Evolutionary conservation across 257 asterid genomes (phyloP), one percentile per base, ranked within the genome.

Genomic region (Leonotis leonurus): DNA sequence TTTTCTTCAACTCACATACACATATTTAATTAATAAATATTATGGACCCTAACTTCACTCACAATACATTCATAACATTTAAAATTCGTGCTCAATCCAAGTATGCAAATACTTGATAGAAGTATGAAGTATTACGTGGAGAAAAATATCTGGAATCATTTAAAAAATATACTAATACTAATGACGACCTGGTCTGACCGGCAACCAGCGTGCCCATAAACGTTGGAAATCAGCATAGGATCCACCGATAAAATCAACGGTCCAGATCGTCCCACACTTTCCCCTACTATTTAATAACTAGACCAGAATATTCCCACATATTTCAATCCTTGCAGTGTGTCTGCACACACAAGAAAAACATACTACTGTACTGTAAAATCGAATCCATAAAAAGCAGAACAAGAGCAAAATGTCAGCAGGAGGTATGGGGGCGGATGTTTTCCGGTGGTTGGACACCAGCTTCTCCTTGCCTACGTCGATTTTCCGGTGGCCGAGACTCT

Each of bases 401-500:
- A n/a, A 4, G 20, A 11, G 57, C 21, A 44, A 41, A 40, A 78
- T 78, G 80, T 43, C 83, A 8, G 49, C 83, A 8, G 49, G 73
- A 2, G 68, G 78, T 81, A 41, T 70, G 59, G 27, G 65, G 65
- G 49, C 72, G 67, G 33, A 75, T 22, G 37, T 61, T 24, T 75
- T 61, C 62, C 75, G 73, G 79, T 75, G 78, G 77, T 13, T 79
- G 30, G 77, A 78, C 64, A 65, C 37, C 50, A 53, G 79, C 43
- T 16, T 78, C 61, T 59, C 79, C 16, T 60, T 77, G 55, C 81
- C 80, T 2, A 75, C 80, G 0, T 81, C 87, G 4, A 14, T 81
- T 27, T 67, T 72, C 73, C 81, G 87, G 62, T 81, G 80, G 81
- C 81, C 78, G 44, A 67, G 83, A 9, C 80, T 75, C 20, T 56